Evolutionary conservation across 208 protist species (phyloP).

Genomic region (Kentomonas sorsogonicus): DNA sequence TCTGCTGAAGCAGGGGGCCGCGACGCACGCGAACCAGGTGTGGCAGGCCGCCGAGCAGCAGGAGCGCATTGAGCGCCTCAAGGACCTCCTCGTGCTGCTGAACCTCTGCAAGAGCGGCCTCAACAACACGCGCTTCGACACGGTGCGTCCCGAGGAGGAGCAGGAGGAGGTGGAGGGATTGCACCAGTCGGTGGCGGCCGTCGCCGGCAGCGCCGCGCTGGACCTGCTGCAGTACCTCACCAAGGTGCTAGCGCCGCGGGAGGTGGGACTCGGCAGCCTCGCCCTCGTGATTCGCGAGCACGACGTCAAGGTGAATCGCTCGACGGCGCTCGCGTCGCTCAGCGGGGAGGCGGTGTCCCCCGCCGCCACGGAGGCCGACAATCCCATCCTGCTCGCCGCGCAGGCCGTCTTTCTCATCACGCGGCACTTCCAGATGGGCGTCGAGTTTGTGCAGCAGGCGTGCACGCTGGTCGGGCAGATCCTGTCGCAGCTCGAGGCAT

Average conservation of each 20-base stretch:
- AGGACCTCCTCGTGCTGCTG: constrained; percentile 31
- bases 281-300: background rate
- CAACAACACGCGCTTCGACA: constrained; percentile 35
- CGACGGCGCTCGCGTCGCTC: background rate
- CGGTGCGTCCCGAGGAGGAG: constrained; percentile 7
- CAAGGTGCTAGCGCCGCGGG: background rate
- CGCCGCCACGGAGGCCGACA: constrained; percentile 25
- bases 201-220: background rate
- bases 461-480: constrained; percentile 44
- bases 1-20: no score
- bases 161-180: constrained; percentile 17
- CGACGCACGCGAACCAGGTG: no score
- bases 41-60: constrained; percentile 10
- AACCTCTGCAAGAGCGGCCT: constrained; percentile 41
- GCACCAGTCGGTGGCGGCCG: background rate
- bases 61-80: constrained; percentile 15
- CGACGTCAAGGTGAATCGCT: background rate
- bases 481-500: constrained; percentile 24
- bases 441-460: constrained; percentile 46
- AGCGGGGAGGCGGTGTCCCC: constrained; percentile 21
- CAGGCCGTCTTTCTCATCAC: constrained; percentile 83
- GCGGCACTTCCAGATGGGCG: constrained; percentile 79
- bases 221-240: constrained; percentile 10
- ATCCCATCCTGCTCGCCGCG: constrained; percentile 52
- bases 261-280: background rate